phyloP scores from a whole-genome alignment of 1,139 yeast genomes.

The Citeromyces siamensis region DNA sequence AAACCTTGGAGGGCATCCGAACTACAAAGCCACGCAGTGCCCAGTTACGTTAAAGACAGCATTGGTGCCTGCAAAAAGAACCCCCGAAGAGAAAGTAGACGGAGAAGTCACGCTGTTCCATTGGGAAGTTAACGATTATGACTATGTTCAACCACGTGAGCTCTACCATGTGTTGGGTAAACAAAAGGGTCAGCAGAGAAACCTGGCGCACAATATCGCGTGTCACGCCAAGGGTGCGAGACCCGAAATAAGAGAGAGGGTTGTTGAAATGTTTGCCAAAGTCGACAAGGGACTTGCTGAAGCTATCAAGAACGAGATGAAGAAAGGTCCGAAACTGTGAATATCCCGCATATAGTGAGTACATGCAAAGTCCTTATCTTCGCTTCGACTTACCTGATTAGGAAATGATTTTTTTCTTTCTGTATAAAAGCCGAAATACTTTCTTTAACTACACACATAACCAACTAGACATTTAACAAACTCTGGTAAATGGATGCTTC shows the following conservation, averaged over 20 bases:
- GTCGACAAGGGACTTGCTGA: constrained; percentile 57
- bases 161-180: constrained; percentile 66
- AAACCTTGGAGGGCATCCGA: constrained; percentile 78
- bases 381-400: no score
- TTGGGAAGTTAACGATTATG: constrained; percentile 60
- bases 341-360: no score
- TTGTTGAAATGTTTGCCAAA: constrained; percentile 63
- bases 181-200: constrained; percentile 69
- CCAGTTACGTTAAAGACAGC: constrained; percentile 12
- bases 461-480: no score
- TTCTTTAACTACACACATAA: no score
- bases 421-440: no score
- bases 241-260: constrained; percentile 68
- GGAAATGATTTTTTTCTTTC: no score
- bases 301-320: constrained; percentile 48
- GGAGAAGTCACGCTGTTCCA: constrained; percentile 87
- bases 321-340: background rate
- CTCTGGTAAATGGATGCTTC: constrained; percentile 8
- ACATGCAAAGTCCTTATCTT: no score
- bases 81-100: constrained; percentile 68
- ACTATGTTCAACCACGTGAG: constrained; percentile 47
- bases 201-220: constrained; percentile 76
- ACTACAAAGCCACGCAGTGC: constrained; percentile 47
- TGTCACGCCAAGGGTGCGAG: constrained; percentile 62
- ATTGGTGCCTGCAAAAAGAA: constrained; percentile 21